Percentiles rank a stretch among this genome's conserved stretches.
Evolutionary conservation across 306 rosid genomes (phyloP).

Genomic region (Glycyrrhiza uralensis): DNA sequence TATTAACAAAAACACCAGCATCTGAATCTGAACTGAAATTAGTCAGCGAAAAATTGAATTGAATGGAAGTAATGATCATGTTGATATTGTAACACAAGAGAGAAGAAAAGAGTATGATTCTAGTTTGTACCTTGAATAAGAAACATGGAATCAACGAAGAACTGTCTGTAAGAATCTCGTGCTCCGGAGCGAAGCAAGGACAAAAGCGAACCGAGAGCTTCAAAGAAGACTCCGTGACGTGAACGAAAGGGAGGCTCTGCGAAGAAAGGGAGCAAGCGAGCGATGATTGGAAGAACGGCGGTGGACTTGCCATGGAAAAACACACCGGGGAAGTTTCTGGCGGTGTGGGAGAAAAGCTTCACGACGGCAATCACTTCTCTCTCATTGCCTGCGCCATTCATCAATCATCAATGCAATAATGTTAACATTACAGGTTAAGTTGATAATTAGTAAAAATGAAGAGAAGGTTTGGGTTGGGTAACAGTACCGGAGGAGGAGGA

Average conservation of each 20-base stretch:
- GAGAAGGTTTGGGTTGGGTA: too few species aligned
- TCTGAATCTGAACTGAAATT: too few species aligned
- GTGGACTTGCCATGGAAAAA: constrained; percentile 64
- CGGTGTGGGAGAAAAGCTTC: constrained; percentile 65
- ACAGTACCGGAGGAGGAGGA: constrained; percentile 61
- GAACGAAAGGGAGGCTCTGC: constrained; percentile 63
- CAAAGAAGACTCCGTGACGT: constrained; percentile 69
- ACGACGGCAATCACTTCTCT: constrained; percentile 69
- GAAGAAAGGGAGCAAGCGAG: constrained; percentile 76
- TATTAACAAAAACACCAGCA: not conserved
- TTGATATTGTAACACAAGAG: not conserved
- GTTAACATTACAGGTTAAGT: not conserved
- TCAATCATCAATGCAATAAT: not conserved
- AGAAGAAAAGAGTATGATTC: not conserved
- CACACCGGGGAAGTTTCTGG: constrained; percentile 72
- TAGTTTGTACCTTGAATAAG: constrained; percentile 61
- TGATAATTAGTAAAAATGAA: not conserved
- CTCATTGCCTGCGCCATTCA: constrained; percentile 34
- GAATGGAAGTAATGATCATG: not conserved
- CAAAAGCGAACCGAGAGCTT: constrained; percentile 67
- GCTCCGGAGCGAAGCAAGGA: constrained; percentile 75
- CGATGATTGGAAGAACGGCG: constrained; percentile 58
- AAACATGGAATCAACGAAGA: constrained; percentile 65
- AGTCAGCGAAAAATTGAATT: not conserved
- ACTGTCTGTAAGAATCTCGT: constrained; percentile 62